These are phyloP conservation scores for Claviceps sp. DNA, from an alignment of 2,329 filamentous ascomycete genomes.

Conservation along the genomic window DNA sequence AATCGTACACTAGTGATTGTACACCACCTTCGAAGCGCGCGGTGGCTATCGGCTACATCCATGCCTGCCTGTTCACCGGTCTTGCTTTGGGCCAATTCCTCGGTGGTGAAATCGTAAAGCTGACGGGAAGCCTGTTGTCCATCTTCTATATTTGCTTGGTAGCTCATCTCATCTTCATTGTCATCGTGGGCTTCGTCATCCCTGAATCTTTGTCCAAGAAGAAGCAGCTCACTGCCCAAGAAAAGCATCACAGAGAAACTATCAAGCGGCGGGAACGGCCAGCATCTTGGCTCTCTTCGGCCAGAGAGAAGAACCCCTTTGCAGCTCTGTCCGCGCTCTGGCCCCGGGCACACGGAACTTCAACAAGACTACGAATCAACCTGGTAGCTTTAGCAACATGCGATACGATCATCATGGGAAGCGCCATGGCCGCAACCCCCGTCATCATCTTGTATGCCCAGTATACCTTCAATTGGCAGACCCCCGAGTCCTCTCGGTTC, in stretches of 20 bases:
- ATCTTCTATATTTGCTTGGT: slow-evolving; percentile 72
- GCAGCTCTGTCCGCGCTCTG: slow-evolving; percentile 65
- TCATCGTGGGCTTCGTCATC: slow-evolving; percentile 56
- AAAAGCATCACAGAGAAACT: slow-evolving; percentile 44
- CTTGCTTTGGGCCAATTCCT: slow-evolving; percentile 76
- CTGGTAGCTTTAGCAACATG: slow-evolving; percentile 67
- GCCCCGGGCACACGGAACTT: slow-evolving; percentile 53
- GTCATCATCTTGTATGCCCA: slow-evolving; percentile 76
- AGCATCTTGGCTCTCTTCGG: slow-evolving; percentile 16
- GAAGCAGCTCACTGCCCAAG: slow-evolving; percentile 55
- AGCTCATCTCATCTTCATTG: slow-evolving; percentile 60
- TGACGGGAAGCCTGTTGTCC: slow-evolving; percentile 60
- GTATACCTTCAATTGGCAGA: slow-evolving; percentile 70
- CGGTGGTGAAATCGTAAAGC: slow-evolving; percentile 65
- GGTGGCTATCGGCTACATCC: slow-evolving; percentile 78
- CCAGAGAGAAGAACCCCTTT: slow-evolving; percentile 51
- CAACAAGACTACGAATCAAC: slow-evolving; percentile 55
- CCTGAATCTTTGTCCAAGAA: slow-evolving; percentile 75
- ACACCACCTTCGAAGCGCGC: slow-evolving; percentile 67
- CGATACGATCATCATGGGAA: slow-evolving; percentile 70
- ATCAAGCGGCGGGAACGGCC: slow-evolving; percentile 19
- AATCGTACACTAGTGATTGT: slow-evolving; percentile 85
- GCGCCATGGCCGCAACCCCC: slow-evolving; percentile 68
- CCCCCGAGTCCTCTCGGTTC: slow-evolving; percentile 66
- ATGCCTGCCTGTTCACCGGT: slow-evolving; percentile 80